Evolutionary conservation across 306 rosid genomes (phyloP), one percentile per base, ranked within the genome.

Genomic region (Vigna nakashimae): DNA sequence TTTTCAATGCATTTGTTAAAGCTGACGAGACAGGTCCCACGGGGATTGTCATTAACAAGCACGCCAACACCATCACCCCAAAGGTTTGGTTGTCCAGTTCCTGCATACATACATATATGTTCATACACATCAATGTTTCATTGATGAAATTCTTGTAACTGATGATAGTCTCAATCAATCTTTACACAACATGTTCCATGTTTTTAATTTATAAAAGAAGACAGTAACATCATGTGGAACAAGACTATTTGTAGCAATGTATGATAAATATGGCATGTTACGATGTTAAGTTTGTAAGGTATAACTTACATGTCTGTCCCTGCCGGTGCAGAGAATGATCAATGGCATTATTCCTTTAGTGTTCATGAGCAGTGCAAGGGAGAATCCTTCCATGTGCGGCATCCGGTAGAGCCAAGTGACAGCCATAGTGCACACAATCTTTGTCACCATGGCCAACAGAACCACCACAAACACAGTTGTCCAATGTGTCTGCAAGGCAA

Each of bases 331-430:
- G 2, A 85, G 79, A 70, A 72, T 9, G 50, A 85, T 64, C n/a
- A 85, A 9, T 9, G 88, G 42, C 74, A 79, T 13, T 0, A 42
- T 72, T 40, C 88, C 88, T 85, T 85, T 85, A 58, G 83, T 69
- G 32, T 85, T 85, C 86, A 82, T 65, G 79, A 85, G 82, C 7
- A 79, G 8, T 4, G 86, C 86, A 57, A 85, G 77, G 20, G 86
- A 74, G 0, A 85, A 57, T 28, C 82, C 82, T 65, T 85, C 86
- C 52, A n/a, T 3, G 14, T 15, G 13, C 0, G 84, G 79, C 86
- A 82, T 65, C 59, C 17, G 75, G 74, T 49, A 79, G 67, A 79
- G 8, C 65, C 53, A 24, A 32, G 48, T 53, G 17, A 74, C 71
- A 2, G 6, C 30, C 3, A 70, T 34, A 52, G 69, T 62, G 38